Evolutionary conservation across 345 rosid genomes (phyloP).

Genomic region (Cardamine occulta): DNA sequence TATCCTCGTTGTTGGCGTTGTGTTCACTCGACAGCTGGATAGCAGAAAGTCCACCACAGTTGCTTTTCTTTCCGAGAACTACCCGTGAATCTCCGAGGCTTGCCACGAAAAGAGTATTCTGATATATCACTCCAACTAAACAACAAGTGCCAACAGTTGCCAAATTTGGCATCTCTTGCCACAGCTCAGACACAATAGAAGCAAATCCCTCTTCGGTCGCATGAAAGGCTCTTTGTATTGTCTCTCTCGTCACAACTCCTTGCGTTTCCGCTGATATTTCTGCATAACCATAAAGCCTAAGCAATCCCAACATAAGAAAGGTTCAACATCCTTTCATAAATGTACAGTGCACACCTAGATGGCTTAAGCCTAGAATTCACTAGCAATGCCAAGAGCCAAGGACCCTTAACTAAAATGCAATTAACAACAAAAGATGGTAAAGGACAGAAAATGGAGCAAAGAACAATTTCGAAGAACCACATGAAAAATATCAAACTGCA

Average conservation of each 20-base stretch:
- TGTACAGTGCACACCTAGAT: constrained; percentile 15
- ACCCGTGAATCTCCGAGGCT: constrained; percentile 87
- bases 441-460: neutral
- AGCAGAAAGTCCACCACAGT: constrained; percentile 70
- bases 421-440: neutral
- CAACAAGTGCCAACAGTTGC: constrained; percentile 90
- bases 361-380: constrained; percentile 6
- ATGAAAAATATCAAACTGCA: constrained; percentile 1
- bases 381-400: constrained; percentile 24
- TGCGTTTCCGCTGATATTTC: constrained; percentile 68
- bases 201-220: constrained; percentile 87
- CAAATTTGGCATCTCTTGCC: constrained; percentile 63
- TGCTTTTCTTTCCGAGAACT: constrained; percentile 82
- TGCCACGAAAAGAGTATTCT: constrained; percentile 80
- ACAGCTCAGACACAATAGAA: constrained; percentile 65
- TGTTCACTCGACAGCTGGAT: constrained; percentile 86
- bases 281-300: constrained; percentile 86
- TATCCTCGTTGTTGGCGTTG: constrained; percentile 78
- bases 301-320: constrained; percentile 66
- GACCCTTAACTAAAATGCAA: neutral
- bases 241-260: constrained; percentile 73
- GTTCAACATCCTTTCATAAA: constrained; percentile 42
- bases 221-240: constrained; percentile 69
- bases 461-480: constrained; percentile 2
- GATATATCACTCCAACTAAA: constrained; percentile 80